Percentiles rank a stretch among this genome's conserved stretches.
phyloP scores from a whole-genome alignment of 208 protist genomes.

The Giardia muris region DNA sequence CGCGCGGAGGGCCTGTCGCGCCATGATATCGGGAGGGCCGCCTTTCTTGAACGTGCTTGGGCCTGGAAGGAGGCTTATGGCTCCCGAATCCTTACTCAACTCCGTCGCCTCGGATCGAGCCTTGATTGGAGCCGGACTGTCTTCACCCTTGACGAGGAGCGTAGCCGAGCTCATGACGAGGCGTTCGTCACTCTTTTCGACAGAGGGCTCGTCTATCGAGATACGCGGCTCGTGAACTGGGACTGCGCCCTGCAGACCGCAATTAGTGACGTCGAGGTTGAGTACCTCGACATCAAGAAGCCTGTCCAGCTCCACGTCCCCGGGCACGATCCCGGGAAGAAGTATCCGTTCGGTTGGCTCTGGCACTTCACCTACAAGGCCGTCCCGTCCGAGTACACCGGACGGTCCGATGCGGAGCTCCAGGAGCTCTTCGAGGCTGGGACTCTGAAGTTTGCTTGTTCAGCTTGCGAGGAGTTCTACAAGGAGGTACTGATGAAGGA shows the following conservation, averaged over 20 bases:
- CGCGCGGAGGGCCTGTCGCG: constrained; percentile 55
- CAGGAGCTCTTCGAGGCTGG: neutral
- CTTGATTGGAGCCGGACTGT: constrained; percentile 88
- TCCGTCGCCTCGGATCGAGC: constrained; percentile 77
- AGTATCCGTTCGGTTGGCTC: constrained; percentile 35
- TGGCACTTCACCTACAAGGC: constrained; percentile 32
- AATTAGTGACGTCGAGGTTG: constrained; percentile 97
- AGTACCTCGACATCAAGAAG: constrained; percentile 59
- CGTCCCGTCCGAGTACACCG: neutral
- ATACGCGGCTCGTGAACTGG: constrained; percentile 92
- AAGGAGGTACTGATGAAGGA: neutral
- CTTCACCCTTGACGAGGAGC: constrained; percentile 93
- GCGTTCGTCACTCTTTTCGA: constrained; percentile 86
- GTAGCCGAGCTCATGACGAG: constrained; percentile 68
- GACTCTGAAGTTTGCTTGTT: neutral
- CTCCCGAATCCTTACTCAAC: constrained; percentile 60
- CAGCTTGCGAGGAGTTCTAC: neutral
- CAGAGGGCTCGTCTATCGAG: constrained; percentile 76
- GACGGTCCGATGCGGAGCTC: neutral
- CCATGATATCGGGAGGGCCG: constrained; percentile 82
- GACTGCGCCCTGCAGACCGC: constrained; percentile 86
- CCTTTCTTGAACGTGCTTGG: constrained; percentile 81
- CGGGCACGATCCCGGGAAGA: neutral
- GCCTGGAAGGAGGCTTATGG: constrained; percentile 85
- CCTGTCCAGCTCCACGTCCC: constrained; percentile 31